Conservation (phyloP, 768 basidiomycete genomes). For the Clitopilus passeckerianus region DNA sequence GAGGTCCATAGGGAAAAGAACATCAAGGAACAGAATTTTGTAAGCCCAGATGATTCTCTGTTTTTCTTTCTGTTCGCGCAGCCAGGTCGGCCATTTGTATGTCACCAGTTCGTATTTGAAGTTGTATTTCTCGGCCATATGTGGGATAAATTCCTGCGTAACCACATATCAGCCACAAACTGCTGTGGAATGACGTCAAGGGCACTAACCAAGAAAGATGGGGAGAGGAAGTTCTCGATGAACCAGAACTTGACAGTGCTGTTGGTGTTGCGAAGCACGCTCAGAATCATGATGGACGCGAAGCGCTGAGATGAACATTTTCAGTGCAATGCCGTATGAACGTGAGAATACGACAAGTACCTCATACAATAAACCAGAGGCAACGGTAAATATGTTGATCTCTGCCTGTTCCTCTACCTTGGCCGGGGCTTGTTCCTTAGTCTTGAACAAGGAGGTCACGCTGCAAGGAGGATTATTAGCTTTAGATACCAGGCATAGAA, state of each 20-base stretch:
- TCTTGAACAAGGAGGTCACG: constrained; percentile 40
- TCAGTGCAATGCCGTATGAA: constrained; percentile 1
- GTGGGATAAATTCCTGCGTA: constrained; percentile 86
- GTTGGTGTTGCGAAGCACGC: constrained; percentile 90
- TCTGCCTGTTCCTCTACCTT: constrained; percentile 60
- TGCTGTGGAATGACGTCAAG: neutral
- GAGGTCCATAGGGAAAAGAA: constrained; percentile 97
- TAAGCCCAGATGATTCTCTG: constrained; percentile 99
- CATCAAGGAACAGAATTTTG: constrained; percentile 98
- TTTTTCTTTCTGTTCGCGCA: constrained; percentile 95
- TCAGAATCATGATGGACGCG: constrained; percentile 96
- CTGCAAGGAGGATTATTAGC: constrained; percentile 20
- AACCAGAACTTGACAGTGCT: constrained; percentile 99
- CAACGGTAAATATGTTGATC: constrained; percentile 99
- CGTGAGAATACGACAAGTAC: constrained; percentile 31
- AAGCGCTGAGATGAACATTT: constrained; percentile 60
- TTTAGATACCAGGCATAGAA: neutral
- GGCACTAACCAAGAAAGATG: constrained; percentile 79
- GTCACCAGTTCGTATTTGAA: constrained; percentile 98
- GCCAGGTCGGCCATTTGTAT: constrained; percentile 99
- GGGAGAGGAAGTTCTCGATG: constrained; percentile 98
- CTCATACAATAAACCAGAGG: constrained; percentile 95
- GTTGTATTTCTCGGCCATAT: constrained; percentile 83
- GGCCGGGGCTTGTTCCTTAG: constrained; percentile 19
- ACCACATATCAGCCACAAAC: neutral